phyloP scores from a whole-genome alignment of 1,139 yeast genomes.

The Taphrina sp. region DNA sequence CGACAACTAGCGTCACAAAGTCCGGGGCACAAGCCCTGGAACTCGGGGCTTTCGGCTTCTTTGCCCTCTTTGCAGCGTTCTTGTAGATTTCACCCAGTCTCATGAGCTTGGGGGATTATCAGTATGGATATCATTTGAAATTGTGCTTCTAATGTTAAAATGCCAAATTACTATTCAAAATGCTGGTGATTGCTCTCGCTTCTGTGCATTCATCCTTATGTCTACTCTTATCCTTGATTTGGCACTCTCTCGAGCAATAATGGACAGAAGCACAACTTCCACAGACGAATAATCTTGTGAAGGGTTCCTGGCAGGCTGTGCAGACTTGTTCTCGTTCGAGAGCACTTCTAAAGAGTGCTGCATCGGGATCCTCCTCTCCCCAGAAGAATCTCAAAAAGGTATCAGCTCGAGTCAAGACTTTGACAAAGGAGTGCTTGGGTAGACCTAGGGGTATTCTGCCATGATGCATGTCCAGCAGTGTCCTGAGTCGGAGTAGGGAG shows the following conservation, averaged over 20 bases:
- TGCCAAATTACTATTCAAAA: conserved; percentile 10
- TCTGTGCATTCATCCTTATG: neutral
- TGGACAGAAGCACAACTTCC: conserved; percentile 13
- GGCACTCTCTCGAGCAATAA: conserved; percentile 19
- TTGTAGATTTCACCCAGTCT: too few species aligned
- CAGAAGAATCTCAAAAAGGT: conserved; percentile 6
- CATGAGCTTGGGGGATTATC: too few species aligned
- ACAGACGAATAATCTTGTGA: neutral
- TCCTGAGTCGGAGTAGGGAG: conserved; percentile 12
- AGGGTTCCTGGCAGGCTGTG: neutral
- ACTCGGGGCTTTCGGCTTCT: conserved; percentile 16
- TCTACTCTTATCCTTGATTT: neutral
- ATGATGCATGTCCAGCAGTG: conserved; percentile 9
- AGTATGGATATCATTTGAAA: too few species aligned
- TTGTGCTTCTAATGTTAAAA: too few species aligned
- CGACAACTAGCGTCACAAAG: too few species aligned
- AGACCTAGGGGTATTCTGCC: conserved; percentile 12
- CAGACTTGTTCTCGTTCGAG: neutral
- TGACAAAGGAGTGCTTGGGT: neutral
- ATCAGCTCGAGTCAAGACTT: neutral
- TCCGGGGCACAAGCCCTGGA: neutral
- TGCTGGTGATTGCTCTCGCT: neutral
- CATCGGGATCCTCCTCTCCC: conserved; percentile 21
- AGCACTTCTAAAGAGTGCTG: conserved; percentile 6
- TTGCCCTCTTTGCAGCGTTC: too few species aligned